These are phyloP conservation scores for Debaryomyces udenii DNA, from an alignment of 1,139 yeast genomes.

Conservation along the genomic window DNA sequence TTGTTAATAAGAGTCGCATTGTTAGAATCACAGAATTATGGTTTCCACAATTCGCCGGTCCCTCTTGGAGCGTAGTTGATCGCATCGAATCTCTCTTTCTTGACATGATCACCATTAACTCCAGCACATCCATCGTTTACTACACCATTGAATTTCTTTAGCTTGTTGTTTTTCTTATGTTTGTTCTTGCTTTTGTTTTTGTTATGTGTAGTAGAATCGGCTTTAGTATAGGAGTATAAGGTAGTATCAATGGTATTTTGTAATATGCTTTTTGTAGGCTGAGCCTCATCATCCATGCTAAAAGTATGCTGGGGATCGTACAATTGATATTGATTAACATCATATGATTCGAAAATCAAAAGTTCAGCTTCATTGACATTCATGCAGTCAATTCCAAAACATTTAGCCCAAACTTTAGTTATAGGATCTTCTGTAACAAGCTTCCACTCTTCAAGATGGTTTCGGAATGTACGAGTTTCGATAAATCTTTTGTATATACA, in stretches of 20 bases:
- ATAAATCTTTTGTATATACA: slow-evolving; percentile 50
- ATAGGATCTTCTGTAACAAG: slow-evolving; percentile 58
- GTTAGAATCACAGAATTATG: slow-evolving; percentile 23
- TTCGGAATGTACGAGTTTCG: slow-evolving; percentile 23
- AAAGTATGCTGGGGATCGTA: slow-evolving; percentile 35
- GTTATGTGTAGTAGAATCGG: slow-evolving; percentile 10
- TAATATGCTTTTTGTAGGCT: slow-evolving; percentile 27
- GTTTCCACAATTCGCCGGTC: slow-evolving; percentile 54
- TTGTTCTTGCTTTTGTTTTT: slow-evolving; percentile 10
- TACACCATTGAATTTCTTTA: slow-evolving; percentile 11
- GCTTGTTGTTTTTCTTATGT: slow-evolving; percentile 4
- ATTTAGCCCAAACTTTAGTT: slow-evolving; percentile 56
- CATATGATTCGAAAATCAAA: slow-evolving; percentile 41
- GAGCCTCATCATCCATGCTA: slow-evolving; percentile 25
- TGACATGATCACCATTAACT: slow-evolving; percentile 29
- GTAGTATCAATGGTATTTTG: slow-evolving; percentile 46
- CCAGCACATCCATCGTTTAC: slow-evolving; percentile 20
- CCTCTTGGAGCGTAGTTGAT: slow-evolving; percentile 61
- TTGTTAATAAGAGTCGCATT: no score
- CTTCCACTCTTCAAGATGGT: slow-evolving; percentile 43
- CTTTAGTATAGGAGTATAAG: slow-evolving; percentile 27
- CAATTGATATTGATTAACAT: slow-evolving; percentile 30
- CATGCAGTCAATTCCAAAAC: slow-evolving; percentile 55
- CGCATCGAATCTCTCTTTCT: slow-evolving; percentile 45
- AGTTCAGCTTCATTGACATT: slow-evolving; percentile 58